Evolutionary conservation across 257 asterid species (phyloP).

Genomic region (Ilex aquifolium): DNA sequence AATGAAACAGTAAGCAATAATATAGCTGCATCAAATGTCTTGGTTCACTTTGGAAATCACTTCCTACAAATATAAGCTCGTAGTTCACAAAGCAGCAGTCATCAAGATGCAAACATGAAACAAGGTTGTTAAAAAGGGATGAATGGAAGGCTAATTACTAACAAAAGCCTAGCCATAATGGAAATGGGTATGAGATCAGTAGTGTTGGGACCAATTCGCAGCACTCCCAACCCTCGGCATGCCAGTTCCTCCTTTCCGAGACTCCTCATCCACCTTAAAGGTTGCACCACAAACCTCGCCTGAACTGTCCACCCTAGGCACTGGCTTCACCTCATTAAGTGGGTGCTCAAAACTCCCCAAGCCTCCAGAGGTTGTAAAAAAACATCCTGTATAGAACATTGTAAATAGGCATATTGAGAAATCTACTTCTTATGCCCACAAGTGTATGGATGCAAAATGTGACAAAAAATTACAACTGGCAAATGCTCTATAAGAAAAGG

Average conservation of each 20-base stretch:
- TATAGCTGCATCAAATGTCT: slow-evolving; percentile 11
- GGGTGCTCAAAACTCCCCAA: slow-evolving; percentile 90
- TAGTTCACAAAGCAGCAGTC: background rate
- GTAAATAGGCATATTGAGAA: background rate
- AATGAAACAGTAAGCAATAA: slow-evolving; percentile 9
- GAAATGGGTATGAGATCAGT: slow-evolving; percentile 25
- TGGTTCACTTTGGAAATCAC: background rate
- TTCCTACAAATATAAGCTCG: slow-evolving; percentile 2
- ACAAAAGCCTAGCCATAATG: slow-evolving; percentile 13
- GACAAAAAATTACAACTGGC: no score
- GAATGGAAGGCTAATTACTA: slow-evolving; percentile 24
- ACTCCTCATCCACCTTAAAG: slow-evolving; percentile 69
- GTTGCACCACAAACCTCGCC: slow-evolving; percentile 85
- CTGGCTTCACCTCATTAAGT: slow-evolving; percentile 70
- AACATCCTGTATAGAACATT: slow-evolving; percentile 48
- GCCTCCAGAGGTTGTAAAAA: slow-evolving; percentile 93
- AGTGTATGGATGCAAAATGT: no score
- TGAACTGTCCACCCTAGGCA: slow-evolving; percentile 88
- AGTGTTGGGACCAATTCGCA: slow-evolving; percentile 85
- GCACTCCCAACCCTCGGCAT: slow-evolving; percentile 95
- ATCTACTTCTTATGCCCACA: background rate
- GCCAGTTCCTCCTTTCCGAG: slow-evolving; percentile 51
- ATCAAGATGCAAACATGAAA: background rate
- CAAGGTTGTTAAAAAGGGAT: background rate
- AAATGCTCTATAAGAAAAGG: no score